Percentiles rank a stretch among this genome's conserved stretches.
Conservation (phyloP, 129 eudicot species). For the Deinandra increscens region DNA sequence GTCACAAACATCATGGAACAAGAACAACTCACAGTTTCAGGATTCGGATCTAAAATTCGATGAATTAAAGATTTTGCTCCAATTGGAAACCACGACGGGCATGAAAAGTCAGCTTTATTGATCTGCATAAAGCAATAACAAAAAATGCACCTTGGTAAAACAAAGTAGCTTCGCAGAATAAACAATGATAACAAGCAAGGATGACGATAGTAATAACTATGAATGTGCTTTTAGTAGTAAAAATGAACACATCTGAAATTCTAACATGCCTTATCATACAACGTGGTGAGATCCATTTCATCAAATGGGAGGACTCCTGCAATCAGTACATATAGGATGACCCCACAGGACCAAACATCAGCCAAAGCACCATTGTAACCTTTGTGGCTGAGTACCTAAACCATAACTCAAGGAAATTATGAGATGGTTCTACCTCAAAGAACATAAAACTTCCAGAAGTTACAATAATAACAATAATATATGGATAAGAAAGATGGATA, state of each 20-base stretch:
- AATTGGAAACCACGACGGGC: conserved; percentile 89
- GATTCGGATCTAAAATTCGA: conserved; percentile 88
- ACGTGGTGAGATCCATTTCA: conserved; percentile 90
- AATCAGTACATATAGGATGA: conserved; percentile 84
- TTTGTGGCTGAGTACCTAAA: conserved; percentile 96
- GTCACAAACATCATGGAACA: conserved; percentile 6
- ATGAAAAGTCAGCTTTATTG: conserved; percentile 78
- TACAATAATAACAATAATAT: background rate
- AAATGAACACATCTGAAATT: conserved; percentile 4
- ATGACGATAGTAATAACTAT: background rate
- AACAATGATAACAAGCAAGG: background rate
- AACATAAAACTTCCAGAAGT: conserved; percentile 2
- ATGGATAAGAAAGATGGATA: background rate
- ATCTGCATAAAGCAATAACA: conserved; percentile 49
- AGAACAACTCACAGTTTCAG: conserved; percentile 67
- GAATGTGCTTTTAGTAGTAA: background rate
- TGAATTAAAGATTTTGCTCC: conserved; percentile 94
- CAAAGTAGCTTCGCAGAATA: conserved; percentile 2
- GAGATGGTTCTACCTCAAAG: conserved; percentile 7
- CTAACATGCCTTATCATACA: conserved; percentile 78
- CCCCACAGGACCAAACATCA: conserved; percentile 99
- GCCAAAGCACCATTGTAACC: conserved; percentile 98
- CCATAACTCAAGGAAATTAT: conserved; percentile 20
- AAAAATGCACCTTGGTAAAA: background rate
- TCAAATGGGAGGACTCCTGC: conserved; percentile 98